Evolutionary conservation across 768 basidiomycete genomes (phyloP), one percentile per base, ranked within the genome.

Genomic region (Leccinum variicolor): DNA sequence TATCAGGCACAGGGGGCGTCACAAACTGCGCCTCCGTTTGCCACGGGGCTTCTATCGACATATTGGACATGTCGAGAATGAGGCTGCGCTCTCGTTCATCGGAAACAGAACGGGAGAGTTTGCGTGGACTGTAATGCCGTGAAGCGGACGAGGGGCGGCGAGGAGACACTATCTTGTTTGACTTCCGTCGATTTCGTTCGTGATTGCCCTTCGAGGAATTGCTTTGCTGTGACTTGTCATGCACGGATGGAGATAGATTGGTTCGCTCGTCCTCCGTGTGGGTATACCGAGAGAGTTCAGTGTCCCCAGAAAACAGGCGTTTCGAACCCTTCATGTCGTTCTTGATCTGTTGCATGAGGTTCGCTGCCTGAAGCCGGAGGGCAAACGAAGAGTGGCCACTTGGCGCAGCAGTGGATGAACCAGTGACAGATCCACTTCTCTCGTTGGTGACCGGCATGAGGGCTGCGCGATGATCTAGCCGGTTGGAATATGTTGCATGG

Each of bases 301-400:
- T 85, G 17, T 88, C 86, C 6, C 78, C 79, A 2, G 88, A 87
- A 66, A 89, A 87, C 2, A 90, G 64, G 13, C 88, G 85, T 69
- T 90, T 90, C 52, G 82, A 81, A 4, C 84, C 81, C 52, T 62
- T 66, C 80, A 92, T 84, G 64, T 91, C 90, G 56, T 78, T 81
- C 72, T 87, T 88, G 62, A 94, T 92, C 62, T 92, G 89, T 25
- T 87, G 88, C 89, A 95, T 93, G 48, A 95, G 73, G 25, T 79
- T 84, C 9, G 84, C 89, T 13, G 90, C 93, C 63, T 91, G 85
- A 63, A 84, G 78, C 43, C 92, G 83, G 69, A 90, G 90, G 9
- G 80, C 81, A 21, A 84, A 76, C 8, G 89, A 86, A 0, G 87
- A 85, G 57, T 83, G 82, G 3, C 76, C 64, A 19, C 73, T 74